Percentiles rank a stretch among this genome's conserved stretches.
Conservation (phyloP, 2,329 filamentous ascomycete species). For the Hypoxylon sp. region DNA sequence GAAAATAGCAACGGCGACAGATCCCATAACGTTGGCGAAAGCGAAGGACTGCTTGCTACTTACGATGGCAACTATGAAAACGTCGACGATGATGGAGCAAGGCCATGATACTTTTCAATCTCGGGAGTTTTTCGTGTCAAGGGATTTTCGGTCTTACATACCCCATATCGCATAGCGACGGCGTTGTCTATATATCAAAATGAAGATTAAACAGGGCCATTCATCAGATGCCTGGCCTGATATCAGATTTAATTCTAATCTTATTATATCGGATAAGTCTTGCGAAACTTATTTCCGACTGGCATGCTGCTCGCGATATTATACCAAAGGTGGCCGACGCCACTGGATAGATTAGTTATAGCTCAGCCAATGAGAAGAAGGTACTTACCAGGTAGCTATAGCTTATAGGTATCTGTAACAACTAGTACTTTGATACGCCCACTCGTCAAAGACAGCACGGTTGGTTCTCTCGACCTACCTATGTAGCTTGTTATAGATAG, state of each 20-base stretch:
- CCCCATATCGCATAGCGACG: slow-evolving; percentile 57
- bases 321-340: slow-evolving; percentile 11
- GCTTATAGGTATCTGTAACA: not conserved
- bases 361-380: slow-evolving; percentile 1
- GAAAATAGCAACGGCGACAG: slow-evolving; percentile 41
- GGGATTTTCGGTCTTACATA: slow-evolving; percentile 23
- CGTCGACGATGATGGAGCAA: slow-evolving; percentile 19
- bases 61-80: slow-evolving; percentile 52
- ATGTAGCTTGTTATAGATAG: not conserved
- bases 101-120: slow-evolving; percentile 18
- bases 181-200: slow-evolving; percentile 50
- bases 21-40: slow-evolving; percentile 46
- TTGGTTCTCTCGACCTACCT: not conserved
- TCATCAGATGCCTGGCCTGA: slow-evolving; percentile 14
- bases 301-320: slow-evolving; percentile 16
- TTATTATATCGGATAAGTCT: slow-evolving; percentile 12
- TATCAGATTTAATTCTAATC: slow-evolving; percentile 14
- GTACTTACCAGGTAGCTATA: not conserved
- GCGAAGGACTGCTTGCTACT: slow-evolving; percentile 51
- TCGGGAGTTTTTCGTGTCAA: slow-evolving; percentile 2
- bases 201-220: slow-evolving; percentile 8
- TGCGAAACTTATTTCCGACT: slow-evolving; percentile 8
- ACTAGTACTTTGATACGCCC: not conserved
- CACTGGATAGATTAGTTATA: not conserved
- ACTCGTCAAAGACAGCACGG: not conserved